Evolutionary conservation across 163 green algal genomes (phyloP).

Genomic region (Trebouxiophyceae sp.): DNA sequence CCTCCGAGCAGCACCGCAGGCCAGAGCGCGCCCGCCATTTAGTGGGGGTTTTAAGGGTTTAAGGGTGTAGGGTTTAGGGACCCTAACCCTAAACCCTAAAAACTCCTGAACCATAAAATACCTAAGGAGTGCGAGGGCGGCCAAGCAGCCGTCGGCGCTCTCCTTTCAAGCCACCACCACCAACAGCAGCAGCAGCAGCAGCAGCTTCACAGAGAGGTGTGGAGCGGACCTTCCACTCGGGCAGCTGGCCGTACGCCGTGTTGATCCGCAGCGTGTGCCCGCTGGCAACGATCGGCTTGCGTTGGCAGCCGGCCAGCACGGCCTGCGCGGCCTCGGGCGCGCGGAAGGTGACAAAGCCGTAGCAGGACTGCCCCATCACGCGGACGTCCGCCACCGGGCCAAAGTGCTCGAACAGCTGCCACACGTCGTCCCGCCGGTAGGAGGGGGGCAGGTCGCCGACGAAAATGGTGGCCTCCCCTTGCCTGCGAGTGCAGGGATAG

Average conservation of each 20-base stretch:
- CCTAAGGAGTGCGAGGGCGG: no score
- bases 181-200: no score
- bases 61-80: no score
- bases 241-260: conserved; percentile 17
- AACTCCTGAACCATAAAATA: no score
- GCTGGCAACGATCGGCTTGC: not conserved
- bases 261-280: conserved; percentile 18
- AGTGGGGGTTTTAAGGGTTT: no score
- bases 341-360: conserved; percentile 31
- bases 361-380: conserved; percentile 21
- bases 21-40: no score
- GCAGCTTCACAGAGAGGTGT: not conserved
- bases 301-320: conserved; percentile 13
- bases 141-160: no score
- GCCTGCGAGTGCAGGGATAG: no score
- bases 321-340: conserved; percentile 5
- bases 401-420: not conserved
- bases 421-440: conserved; percentile 14
- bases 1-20: no score
- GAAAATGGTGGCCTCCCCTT: conserved; percentile 33
- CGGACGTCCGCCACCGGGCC: conserved; percentile 8
- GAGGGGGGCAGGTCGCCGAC: conserved; percentile 28
- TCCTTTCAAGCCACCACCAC: no score
- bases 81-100: no score
- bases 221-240: conserved; percentile 13